Base-by-base conservation (phyloP, 495 filamentous ascomycete genomes). In the Hyaloscypha finlandica region DNA sequence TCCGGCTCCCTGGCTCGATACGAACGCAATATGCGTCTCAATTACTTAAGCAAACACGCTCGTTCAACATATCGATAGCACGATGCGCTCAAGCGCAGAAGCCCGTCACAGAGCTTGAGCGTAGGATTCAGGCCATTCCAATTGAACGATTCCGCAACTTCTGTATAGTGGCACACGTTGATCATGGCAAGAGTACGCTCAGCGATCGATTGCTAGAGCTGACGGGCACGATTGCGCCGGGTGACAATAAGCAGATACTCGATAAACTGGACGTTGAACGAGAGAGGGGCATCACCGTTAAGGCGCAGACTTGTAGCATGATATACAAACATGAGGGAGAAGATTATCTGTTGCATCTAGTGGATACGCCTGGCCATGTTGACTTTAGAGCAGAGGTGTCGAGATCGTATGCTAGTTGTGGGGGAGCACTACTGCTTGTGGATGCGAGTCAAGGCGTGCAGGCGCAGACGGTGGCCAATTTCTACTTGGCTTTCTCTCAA, bases 241-340 rank as follows among this genome's bases (percentile, higher is more conserved):
- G 92, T 53, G 88, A 83, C 29, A 97, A 97, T 78, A 96, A 96
- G 79, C 95, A 99, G 82, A 89, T 98, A 61, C 81, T 99, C 59
- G 95, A 99, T 76, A 98, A 97, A 72, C 85, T 99, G 42, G 95
- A 99, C 77, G 95, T 98, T 48, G 95, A 99, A 76, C 84, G 96
- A 33, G 93, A 97, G 76, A 86, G 95, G 33, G 95, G 95, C 55
- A 99, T 99, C 73, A 99, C 95, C 3, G 95, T 99, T 76, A 99
- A 99, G 81, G 95, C 95, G 54, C 96, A 99, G 80, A 98, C 95
- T 62, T 98, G 96, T 80, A 93, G 88, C 42, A 99, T 99, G 95
- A 84, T 99, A 52, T 97, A 97, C 78, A 92, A 92, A 42, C 81
- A 93, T 75, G 81, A 91, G 25, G 92, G 90, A 3, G 82, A 90